phyloP scores from a whole-genome alignment of 192 early-diverging fungal species.

The Coemansia sp. region DNA sequence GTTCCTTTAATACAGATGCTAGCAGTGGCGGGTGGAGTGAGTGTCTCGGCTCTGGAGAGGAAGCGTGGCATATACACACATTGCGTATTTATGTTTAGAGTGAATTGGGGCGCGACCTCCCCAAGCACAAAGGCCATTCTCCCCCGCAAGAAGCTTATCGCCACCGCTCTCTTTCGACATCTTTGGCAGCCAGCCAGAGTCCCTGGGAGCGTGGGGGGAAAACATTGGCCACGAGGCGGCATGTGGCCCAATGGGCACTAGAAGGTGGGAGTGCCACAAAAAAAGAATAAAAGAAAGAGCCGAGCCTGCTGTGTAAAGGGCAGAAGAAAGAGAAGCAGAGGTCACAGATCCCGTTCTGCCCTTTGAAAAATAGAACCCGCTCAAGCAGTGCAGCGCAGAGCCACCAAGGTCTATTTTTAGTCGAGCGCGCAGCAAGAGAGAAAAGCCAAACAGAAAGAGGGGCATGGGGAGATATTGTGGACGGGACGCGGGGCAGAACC shows the following conservation, averaged over 20 bases:
- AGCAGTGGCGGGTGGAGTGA: not conserved
- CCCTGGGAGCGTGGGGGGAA: not conserved
- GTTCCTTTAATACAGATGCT: not conserved
- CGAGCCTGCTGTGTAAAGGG: no score
- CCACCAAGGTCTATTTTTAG: not conserved
- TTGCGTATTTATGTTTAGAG: not conserved
- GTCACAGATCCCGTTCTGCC: no score
- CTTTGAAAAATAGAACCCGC: not conserved
- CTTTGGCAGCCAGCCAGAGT: not conserved
- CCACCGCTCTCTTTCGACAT: no score
- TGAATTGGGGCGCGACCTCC: not conserved
- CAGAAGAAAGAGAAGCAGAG: no score
- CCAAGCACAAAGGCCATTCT: not conserved
- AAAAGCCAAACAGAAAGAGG: not conserved
- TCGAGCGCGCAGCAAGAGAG: not conserved
- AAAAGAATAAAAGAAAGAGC: not conserved
- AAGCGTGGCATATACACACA: conserved; percentile 1
- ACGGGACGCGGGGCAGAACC: not conserved
- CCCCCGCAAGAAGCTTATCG: not conserved
- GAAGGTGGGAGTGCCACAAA: not conserved
- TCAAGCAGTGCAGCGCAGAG: not conserved
- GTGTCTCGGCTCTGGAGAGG: not conserved
- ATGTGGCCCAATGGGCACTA: not conserved
- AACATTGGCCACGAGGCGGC: not conserved
- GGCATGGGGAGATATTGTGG: no score